phyloP scores from a whole-genome alignment of 1,139 yeast genomes.

The Arxiozyma telluris region DNA sequence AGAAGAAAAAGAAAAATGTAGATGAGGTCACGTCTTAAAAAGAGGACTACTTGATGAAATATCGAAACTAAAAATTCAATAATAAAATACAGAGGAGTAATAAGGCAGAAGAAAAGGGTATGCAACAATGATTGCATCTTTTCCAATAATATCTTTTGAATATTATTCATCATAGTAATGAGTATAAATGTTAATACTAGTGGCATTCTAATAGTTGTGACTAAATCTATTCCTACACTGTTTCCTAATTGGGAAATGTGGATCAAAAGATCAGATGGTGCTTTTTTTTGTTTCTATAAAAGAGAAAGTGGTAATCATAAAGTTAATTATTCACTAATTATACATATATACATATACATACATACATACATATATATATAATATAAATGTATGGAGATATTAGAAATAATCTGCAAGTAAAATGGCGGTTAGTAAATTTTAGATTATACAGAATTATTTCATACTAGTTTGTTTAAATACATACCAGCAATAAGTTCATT shows the following conservation, averaged over 20 bases:
- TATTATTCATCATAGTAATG: too few relatives aligned
- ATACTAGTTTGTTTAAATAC: too few relatives aligned
- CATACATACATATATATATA: too few relatives aligned
- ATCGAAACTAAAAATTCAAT: too few relatives aligned
- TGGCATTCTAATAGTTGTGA: not conserved
- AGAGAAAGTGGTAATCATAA: not conserved
- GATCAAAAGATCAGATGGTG: not conserved
- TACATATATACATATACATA: too few relatives aligned
- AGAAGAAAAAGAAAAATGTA: constrained; percentile 6
- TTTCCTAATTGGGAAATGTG: not conserved
- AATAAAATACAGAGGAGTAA: not conserved
- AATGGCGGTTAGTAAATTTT: not conserved
- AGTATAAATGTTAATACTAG: not conserved
- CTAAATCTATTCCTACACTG: not conserved
- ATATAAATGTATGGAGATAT: too few relatives aligned
- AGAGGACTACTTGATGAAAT: not conserved
- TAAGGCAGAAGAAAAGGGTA: not conserved
- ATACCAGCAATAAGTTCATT: not conserved
- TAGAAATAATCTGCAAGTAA: not conserved
- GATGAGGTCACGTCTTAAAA: not conserved
- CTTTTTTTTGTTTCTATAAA: not conserved
- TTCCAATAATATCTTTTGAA: not conserved
- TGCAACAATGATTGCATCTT: too few relatives aligned
- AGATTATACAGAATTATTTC: not conserved
- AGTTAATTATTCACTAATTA: not conserved